Base-by-base conservation (phyloP, 2,329 filamentous ascomycete genomes). In the Arthrobotrys iridis region DNA sequence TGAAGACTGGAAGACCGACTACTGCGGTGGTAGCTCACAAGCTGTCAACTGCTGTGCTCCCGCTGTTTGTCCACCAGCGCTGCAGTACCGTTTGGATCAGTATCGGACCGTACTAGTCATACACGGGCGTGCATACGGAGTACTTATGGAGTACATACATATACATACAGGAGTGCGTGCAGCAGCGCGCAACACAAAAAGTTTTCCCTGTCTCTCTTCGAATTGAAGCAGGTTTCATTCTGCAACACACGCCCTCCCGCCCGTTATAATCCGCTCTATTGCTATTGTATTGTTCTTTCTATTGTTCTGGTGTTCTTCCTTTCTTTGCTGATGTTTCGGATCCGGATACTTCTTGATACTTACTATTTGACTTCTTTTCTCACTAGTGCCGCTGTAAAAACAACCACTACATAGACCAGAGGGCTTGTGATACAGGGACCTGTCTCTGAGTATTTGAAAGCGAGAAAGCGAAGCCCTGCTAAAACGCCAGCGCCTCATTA, bases 171-270 rank as follows among this genome's bases (percentile, higher is more conserved):
- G 15, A 41, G 46, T n/a, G 20, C 26, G 26, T 30, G 33, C 41
- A n/a, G 22, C 37, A 45, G 26, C 37, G 20, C 52, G 24, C 57
- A 52, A 62, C 43, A 35, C 57, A 62, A 37, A 35, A 35, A 37
- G 15, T 37, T 55, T 55, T 30, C 50, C 30, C 50, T 64, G 66
- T 71, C 58, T 74, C 70, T 64, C 43, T 63, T 46, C 59, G 28
- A 37, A 28, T 45, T 73, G 70, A 58, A 43, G 71, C 55, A 18
- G 71, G 71, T 75, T 75, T 75, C 63, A 75, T 67, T 75, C 58
- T 75, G 71, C 71, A 68, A 75, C 71, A 65, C 22, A 43, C 63
- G n/a, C 30, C 55, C 37, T 57, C 60, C 58, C 62, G 60, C 70
- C 57, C 24, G 41, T 52, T 58, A 30, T 64, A n/a, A n/a, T n/a